Evolutionary conservation across 805 yeast genomes (phyloP).

Genomic region (Candida odintsovae): DNA sequence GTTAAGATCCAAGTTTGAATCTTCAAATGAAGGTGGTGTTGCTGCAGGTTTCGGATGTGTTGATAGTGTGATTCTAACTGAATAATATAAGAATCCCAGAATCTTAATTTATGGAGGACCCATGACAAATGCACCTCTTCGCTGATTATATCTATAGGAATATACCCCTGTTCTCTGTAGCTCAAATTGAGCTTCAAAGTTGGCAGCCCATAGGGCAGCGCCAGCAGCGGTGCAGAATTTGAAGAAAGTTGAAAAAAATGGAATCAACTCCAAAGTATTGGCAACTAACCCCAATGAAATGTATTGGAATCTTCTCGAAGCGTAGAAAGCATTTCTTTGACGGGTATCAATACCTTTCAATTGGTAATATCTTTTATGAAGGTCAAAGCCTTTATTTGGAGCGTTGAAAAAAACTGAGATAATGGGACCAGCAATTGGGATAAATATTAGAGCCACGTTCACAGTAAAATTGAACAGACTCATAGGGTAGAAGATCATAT

Average conservation of each 20-base stretch:
- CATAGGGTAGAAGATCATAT: not conserved
- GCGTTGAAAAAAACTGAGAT: not conserved
- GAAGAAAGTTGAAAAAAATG: conserved; percentile 1
- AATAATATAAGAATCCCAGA: not conserved
- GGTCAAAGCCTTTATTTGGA: not conserved
- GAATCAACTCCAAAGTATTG: not conserved
- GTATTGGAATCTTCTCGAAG: not conserved
- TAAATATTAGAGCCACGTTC: not conserved
- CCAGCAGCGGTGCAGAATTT: not conserved
- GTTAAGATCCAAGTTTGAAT: conserved; percentile 79
- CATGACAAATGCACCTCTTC: not conserved
- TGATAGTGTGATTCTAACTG: conserved; percentile 63
- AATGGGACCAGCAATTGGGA: not conserved
- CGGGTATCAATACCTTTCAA: conserved; percentile 1
- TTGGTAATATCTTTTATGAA: not conserved
- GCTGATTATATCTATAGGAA: not conserved
- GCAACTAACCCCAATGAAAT: not conserved
- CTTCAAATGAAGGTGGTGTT: conserved; percentile 95
- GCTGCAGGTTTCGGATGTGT: conserved; percentile 99
- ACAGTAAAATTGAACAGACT: not conserved
- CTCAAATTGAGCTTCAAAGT: not conserved
- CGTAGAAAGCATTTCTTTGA: conserved; percentile 1
- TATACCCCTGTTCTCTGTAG: not conserved
- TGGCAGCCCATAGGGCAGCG: not conserved
- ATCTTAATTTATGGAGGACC: not conserved